Conservation (phyloP, 2,329 filamentous ascomycete species). For the Pseudofabraea citricarpa region DNA sequence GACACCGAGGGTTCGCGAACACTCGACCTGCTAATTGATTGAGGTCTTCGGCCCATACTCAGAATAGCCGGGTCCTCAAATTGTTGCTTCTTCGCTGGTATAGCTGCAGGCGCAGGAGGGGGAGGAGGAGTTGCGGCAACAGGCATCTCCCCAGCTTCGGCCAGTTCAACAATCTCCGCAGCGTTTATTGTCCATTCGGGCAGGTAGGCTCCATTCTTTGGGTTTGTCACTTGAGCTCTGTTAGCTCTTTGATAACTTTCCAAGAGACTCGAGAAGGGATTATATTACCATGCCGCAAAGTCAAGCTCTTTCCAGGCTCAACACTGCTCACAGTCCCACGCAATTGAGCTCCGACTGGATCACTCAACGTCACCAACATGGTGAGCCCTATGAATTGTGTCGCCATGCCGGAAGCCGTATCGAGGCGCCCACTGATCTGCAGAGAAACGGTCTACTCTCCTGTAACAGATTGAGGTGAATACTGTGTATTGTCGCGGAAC, state of each 20-base stretch:
- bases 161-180: slow-evolving; percentile 25
- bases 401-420: slow-evolving; percentile 20
- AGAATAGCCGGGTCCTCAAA: slow-evolving; percentile 31
- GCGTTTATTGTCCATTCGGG: slow-evolving; percentile 28
- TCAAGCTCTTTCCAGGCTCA: slow-evolving; percentile 28
- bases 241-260: neutral
- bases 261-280: too few relatives aligned
- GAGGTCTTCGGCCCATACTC: slow-evolving; percentile 30
- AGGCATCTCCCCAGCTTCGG: slow-evolving; percentile 25
- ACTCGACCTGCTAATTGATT: slow-evolving; percentile 11
- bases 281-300: slow-evolving; percentile 28
- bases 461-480: neutral
- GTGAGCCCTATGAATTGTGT: slow-evolving; percentile 30
- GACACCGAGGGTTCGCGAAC: slow-evolving; percentile 25
- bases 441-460: neutral
- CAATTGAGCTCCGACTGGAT: slow-evolving; percentile 27
- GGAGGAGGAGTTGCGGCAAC: slow-evolving; percentile 7
- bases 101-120: slow-evolving; percentile 1
- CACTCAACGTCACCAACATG: slow-evolving; percentile 30
- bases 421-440: neutral
- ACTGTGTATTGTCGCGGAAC: too few relatives aligned
- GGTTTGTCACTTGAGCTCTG: slow-evolving; percentile 20
- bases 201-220: slow-evolving; percentile 25
- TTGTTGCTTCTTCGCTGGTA: slow-evolving; percentile 8
- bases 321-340: slow-evolving; percentile 27